Evolutionary conservation across 1,284 basidiomycete species (phyloP).

Genomic region (Phenoliferia sp.): DNA sequence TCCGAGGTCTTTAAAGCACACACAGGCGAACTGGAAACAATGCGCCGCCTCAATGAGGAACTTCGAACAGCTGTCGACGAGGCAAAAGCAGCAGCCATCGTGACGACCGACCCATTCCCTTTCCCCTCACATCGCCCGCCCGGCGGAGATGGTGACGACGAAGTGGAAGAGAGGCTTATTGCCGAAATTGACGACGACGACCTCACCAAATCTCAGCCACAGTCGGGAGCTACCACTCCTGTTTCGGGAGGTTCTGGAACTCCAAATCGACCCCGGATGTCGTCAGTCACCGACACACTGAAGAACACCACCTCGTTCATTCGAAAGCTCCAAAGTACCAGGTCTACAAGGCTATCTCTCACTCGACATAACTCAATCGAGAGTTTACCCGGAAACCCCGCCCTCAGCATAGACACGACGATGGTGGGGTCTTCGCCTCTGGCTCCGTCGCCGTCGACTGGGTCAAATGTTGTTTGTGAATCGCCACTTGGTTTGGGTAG

Average conservation of each 20-base stretch:
- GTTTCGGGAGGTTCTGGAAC: neutral
- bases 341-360: neutral
- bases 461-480: neutral
- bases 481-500: neutral
- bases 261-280: neutral
- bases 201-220: neutral
- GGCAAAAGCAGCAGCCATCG: neutral
- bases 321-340: neutral
- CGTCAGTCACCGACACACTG: neutral
- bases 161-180: constrained; percentile 4
- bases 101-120: neutral
- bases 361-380: neutral
- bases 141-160: constrained; percentile 14
- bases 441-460: neutral
- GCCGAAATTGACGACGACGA: neutral
- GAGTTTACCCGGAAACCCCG: neutral
- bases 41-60: neutral
- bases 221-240: neutral
- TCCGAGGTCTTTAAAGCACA: constrained; percentile 5
- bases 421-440: neutral
- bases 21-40: constrained; percentile 5
- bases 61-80: neutral
- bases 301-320: neutral
- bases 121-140: constrained; percentile 4
- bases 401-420: constrained; percentile 5